Conservation (phyloP, 164 flowering plant species). For the Akebia trifoliata region DNA sequence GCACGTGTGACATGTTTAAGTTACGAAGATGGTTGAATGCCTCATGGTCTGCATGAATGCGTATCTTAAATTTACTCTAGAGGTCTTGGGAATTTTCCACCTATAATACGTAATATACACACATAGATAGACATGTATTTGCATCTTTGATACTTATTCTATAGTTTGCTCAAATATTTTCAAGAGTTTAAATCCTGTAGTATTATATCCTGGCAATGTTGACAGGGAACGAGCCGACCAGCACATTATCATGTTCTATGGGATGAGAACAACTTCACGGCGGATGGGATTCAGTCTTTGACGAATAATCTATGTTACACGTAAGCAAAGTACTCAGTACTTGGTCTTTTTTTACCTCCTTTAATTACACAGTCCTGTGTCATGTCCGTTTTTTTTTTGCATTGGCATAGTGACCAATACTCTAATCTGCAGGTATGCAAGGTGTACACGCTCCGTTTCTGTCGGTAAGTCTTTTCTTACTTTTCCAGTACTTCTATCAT, state of each 20-base stretch:
- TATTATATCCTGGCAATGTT: not conserved
- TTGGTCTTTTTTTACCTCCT: not conserved
- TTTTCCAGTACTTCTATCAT: not conserved
- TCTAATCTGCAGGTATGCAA: constrained; percentile 76
- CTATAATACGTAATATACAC: no score
- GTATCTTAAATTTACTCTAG: no score
- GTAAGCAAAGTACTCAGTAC: constrained; percentile 30
- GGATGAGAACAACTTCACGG: constrained; percentile 72
- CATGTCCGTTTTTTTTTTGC: no score
- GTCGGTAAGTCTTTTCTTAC: constrained; percentile 51
- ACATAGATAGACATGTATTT: no score
- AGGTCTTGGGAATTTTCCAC: no score
- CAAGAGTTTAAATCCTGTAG: not conserved
- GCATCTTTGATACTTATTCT: no score
- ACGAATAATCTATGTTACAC: constrained; percentile 76
- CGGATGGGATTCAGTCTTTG: constrained; percentile 64
- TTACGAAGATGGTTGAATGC: no score
- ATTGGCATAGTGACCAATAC: constrained; percentile 57
- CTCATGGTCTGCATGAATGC: no score
- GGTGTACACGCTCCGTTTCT: constrained; percentile 93
- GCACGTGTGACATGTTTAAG: no score
- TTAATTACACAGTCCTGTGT: no score
- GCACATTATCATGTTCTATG: constrained; percentile 77
- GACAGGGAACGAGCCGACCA: constrained; percentile 76
- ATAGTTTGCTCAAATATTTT: not conserved